These are phyloP conservation scores for Pyricularia pennisetigena DNA, from an alignment of 2,329 filamentous ascomycete species.

Conservation along the genomic window DNA sequence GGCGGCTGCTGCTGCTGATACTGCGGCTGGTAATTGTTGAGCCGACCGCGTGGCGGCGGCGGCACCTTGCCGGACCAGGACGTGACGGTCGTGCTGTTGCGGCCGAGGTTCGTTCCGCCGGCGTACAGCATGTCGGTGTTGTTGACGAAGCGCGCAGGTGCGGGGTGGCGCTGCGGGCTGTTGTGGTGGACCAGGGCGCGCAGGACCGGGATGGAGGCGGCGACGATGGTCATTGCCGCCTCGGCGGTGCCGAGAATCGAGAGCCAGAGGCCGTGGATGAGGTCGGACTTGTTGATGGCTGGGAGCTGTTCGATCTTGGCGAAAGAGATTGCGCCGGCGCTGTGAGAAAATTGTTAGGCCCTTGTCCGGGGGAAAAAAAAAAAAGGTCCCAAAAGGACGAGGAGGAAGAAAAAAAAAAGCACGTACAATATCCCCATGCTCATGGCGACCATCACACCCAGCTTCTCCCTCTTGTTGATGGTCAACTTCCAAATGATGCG, in stretches of 20 bases:
- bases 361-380: neutral
- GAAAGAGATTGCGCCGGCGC: slow-evolving; percentile 5
- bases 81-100: neutral
- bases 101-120: neutral
- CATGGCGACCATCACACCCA: slow-evolving; percentile 30
- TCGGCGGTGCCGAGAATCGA: slow-evolving; percentile 10
- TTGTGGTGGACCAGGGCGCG: slow-evolving; percentile 6
- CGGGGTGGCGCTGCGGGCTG: neutral
- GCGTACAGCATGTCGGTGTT: neutral
- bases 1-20: neutral
- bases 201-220: slow-evolving; percentile 10
- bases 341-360: neutral
- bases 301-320: slow-evolving; percentile 6
- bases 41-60: neutral
- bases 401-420: neutral
- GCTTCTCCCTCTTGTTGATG: slow-evolving; percentile 28
- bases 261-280: slow-evolving; percentile 5
- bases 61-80: neutral
- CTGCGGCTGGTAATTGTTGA: neutral
- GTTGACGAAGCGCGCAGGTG: neutral
- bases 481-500: slow-evolving; percentile 27
- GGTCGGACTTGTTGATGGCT: slow-evolving; percentile 4
- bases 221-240: slow-evolving; percentile 10
- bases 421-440: slow-evolving; percentile 31
- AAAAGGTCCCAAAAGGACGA: neutral